phyloP scores from a whole-genome alignment of 352 stramenopile genomes.

The Plasmopara viticola region DNA sequence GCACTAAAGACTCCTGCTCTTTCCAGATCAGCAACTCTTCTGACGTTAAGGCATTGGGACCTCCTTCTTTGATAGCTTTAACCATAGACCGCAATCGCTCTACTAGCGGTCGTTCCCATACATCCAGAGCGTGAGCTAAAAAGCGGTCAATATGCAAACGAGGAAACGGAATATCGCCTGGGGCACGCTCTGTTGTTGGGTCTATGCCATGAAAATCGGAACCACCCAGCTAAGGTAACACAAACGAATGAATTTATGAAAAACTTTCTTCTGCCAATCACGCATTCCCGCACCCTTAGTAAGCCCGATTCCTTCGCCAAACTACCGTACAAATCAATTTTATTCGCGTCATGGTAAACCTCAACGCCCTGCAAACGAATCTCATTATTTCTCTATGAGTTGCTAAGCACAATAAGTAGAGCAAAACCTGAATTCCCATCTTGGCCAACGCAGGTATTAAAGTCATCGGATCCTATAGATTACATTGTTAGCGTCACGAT shows the following conservation, averaged over 20 bases:
- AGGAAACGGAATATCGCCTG: slow-evolving; percentile 72
- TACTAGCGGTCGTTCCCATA: slow-evolving; percentile 61
- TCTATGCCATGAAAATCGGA: slow-evolving; percentile 86
- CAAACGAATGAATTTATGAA: slow-evolving; percentile 1
- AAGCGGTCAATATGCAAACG: slow-evolving; percentile 65
- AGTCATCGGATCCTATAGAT: slow-evolving; percentile 51
- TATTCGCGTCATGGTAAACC: slow-evolving; percentile 73
- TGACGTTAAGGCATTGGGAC: slow-evolving; percentile 2
- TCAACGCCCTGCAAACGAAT: slow-evolving; percentile 54
- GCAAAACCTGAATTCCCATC: slow-evolving; percentile 63
- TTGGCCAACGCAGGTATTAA: slow-evolving; percentile 64
- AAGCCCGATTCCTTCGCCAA: slow-evolving; percentile 68
- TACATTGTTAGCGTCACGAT: not conserved
- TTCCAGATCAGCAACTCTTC: slow-evolving; percentile 53
- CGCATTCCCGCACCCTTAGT: slow-evolving; percentile 39
- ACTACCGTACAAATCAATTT: slow-evolving; percentile 77
- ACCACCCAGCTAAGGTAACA: slow-evolving; percentile 47
- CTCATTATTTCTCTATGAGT: not conserved
- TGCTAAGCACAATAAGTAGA: not conserved
- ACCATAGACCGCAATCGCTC: slow-evolving; percentile 33
- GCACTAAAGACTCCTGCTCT: slow-evolving; percentile 32
- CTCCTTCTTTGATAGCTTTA: slow-evolving; percentile 15
- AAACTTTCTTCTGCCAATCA: not conserved
- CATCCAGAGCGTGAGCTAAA: slow-evolving; percentile 53
- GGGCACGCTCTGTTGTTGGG: slow-evolving; percentile 51